phyloP scores from a whole-genome alignment of 805 yeast genomes.

The Suhomyces sp. region DNA sequence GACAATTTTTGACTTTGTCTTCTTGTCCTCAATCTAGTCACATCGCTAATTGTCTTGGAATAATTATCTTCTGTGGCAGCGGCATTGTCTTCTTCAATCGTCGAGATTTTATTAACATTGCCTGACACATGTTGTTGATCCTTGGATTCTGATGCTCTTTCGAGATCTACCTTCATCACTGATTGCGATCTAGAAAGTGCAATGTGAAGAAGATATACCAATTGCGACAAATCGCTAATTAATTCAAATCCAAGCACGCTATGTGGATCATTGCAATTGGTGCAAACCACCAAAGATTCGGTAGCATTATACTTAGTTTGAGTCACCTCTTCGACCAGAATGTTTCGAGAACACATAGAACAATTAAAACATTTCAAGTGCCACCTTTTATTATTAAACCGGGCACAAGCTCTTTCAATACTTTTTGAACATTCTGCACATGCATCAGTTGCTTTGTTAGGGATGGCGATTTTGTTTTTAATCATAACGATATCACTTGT shows the following conservation, averaged over 20 bases:
- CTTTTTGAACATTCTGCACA: slow-evolving; percentile 72
- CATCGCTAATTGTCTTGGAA: slow-evolving; percentile 69
- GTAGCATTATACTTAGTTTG: slow-evolving; percentile 48
- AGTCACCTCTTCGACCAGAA: slow-evolving; percentile 30
- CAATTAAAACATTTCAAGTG: slow-evolving; percentile 76
- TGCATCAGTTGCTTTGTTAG: slow-evolving; percentile 67
- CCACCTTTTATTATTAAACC: slow-evolving; percentile 69
- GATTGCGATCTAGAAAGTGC: slow-evolving; percentile 75
- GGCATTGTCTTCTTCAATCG: background rate
- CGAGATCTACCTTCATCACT: slow-evolving; percentile 44
- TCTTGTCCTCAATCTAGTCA: slow-evolving; percentile 70
- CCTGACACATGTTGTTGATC: background rate
- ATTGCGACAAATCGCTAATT: slow-evolving; percentile 72
- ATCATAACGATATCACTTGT: slow-evolving; percentile 10
- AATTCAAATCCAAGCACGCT: slow-evolving; percentile 54
- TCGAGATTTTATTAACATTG: background rate
- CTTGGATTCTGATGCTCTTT: slow-evolving; percentile 2
- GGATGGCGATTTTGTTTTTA: slow-evolving; percentile 41
- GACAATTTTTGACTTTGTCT: slow-evolving; percentile 63
- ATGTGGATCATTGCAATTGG: slow-evolving; percentile 52
- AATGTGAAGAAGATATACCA: slow-evolving; percentile 73
- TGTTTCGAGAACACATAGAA: slow-evolving; percentile 48
- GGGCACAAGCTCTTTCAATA: slow-evolving; percentile 81
- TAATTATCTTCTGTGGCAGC: slow-evolving; percentile 48
- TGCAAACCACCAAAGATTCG: slow-evolving; percentile 49